Percentiles rank a stretch among this genome's conserved stretches.
phyloP scores from a whole-genome alignment of 2,329 filamentous ascomycete genomes.

The Colletotrichum sp. region DNA sequence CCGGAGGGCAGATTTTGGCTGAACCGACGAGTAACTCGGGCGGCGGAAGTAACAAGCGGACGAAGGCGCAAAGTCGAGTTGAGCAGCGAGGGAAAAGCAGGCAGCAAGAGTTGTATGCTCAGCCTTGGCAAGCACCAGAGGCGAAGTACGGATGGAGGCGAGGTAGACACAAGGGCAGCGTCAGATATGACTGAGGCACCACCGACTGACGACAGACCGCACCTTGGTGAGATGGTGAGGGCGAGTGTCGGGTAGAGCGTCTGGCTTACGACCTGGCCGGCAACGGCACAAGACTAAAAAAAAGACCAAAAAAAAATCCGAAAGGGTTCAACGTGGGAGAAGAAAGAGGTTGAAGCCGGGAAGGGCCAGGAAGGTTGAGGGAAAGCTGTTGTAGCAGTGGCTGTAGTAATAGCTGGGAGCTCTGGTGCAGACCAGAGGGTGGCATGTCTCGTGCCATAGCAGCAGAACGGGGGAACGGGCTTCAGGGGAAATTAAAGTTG shows the following conservation, averaged over 20 bases:
- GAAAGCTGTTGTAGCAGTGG: slow-evolving; percentile 20
- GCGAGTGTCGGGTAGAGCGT: background rate
- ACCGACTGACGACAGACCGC: background rate
- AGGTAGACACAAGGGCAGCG: background rate
- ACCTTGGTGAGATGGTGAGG: background rate
- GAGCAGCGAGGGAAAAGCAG: background rate
- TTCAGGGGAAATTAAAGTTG: slow-evolving; percentile 39
- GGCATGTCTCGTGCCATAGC: slow-evolving; percentile 48
- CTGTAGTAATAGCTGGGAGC: slow-evolving; percentile 25
- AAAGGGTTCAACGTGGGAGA: background rate
- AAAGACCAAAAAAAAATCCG: background rate
- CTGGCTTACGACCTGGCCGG: background rate
- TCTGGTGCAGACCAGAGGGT: slow-evolving; percentile 42
- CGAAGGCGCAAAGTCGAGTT: background rate
- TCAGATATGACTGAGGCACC: slow-evolving; percentile 10
- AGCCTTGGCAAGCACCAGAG: background rate
- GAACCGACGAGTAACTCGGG: background rate
- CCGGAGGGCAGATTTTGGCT: slow-evolving; percentile 1
- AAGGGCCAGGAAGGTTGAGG: background rate
- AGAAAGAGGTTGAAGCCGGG: background rate
- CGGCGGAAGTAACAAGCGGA: background rate
- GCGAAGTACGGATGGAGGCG: background rate
- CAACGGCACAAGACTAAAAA: background rate
- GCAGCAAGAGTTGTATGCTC: background rate
- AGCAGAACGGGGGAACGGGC: slow-evolving; percentile 33